Evolutionary conservation across 805 yeast genomes (phyloP).

Genomic region (Saturnispora ahearnii): DNA sequence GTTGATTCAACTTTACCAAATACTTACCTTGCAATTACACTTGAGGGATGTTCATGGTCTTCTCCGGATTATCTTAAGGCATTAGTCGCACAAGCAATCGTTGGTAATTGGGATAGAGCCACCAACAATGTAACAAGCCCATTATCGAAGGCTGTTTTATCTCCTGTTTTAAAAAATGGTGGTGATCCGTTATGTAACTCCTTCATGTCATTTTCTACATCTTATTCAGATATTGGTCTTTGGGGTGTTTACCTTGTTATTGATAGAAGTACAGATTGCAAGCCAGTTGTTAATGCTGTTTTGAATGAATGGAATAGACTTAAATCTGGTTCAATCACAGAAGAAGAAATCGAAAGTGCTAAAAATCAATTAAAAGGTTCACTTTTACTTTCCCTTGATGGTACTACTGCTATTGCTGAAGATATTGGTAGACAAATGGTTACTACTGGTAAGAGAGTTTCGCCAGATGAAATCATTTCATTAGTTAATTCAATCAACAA

Average conservation of each 20-base stretch:
- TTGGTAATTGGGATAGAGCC: constrained; percentile 97
- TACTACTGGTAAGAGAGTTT: constrained; percentile 74
- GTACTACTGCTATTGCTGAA: constrained; percentile 93
- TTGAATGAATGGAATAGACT: constrained; percentile 84
- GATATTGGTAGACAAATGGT: constrained; percentile 96
- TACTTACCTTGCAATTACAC: constrained; percentile 86
- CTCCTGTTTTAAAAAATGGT: constrained; percentile 39
- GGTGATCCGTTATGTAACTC: constrained; percentile 76
- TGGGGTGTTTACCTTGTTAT: constrained; percentile 95
- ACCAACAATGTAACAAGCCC: constrained; percentile 76
- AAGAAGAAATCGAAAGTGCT: constrained; percentile 85
- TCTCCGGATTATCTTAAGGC: constrained; percentile 94
- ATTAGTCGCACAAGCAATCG: constrained; percentile 89
- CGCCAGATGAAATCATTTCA: constrained; percentile 66
- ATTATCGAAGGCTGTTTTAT: constrained; percentile 50
- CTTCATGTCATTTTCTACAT: constrained; percentile 92
- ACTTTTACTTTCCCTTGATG: constrained; percentile 78
- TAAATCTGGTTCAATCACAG: constrained; percentile 65
- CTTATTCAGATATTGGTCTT: constrained; percentile 93
- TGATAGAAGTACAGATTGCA: constrained; percentile 61
- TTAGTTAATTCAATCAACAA: constrained; percentile 71
- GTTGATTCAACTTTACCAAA: constrained; percentile 77
- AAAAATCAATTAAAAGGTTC: constrained; percentile 94
- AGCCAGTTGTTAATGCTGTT: constrained; percentile 63
- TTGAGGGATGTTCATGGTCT: constrained; percentile 98